Evolutionary conservation across 768 basidiomycete species (phyloP).

Genomic region (Fistulinella prunicolor): DNA sequence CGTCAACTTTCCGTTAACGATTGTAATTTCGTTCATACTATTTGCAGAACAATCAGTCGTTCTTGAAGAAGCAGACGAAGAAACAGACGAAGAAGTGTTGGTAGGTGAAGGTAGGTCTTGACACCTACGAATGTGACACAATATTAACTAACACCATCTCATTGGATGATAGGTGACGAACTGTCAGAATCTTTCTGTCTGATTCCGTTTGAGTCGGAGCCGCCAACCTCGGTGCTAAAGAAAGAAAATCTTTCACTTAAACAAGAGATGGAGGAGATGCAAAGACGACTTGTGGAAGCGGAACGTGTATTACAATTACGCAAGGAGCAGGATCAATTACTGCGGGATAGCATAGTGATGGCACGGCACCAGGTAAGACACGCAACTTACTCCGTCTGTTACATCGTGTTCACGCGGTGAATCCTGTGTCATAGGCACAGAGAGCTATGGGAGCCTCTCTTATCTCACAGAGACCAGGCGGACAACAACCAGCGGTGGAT

Average conservation of each 20-base stretch:
- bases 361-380: constrained; percentile 59
- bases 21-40: constrained; percentile 6
- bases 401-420: constrained; percentile 2
- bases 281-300: constrained; percentile 55
- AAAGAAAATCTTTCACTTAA: constrained; percentile 68
- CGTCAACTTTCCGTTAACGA: not conserved
- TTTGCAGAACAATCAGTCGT: constrained; percentile 18
- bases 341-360: constrained; percentile 79
- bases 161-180: constrained; percentile 47
- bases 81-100: constrained; percentile 61
- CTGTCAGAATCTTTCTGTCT: constrained; percentile 80
- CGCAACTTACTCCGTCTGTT: not conserved
- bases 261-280: constrained; percentile 54
- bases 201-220: constrained; percentile 60
- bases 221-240: constrained; percentile 47
- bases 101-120: constrained; percentile 55
- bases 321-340: constrained; percentile 73
- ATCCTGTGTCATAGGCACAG: constrained; percentile 55
- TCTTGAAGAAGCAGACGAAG: constrained; percentile 53
- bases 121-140: not conserved
- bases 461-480: constrained; percentile 45
- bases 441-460: constrained; percentile 72
- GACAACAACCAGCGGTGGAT: constrained; percentile 43
- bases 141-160: constrained; percentile 3
- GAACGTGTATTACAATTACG: constrained; percentile 65